A percentile compares a stretch with the other conserved stretches of the same genome.
Evolutionary conservation across 257 asterid species (phyloP).

Genomic region (Nicotiana attenuata): DNA sequence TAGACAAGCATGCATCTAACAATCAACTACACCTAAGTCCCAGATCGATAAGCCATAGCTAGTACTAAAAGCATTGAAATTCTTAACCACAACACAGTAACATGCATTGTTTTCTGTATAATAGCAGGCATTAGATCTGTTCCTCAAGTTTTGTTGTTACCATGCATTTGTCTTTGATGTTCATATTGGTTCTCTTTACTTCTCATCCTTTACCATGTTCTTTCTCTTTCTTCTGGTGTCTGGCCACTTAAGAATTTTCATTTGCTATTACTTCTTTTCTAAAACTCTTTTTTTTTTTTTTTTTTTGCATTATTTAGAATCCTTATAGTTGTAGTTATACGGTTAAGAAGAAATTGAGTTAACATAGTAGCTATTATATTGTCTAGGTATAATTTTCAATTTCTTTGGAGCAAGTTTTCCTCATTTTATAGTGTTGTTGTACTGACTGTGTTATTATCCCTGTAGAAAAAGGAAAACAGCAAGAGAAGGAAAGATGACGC

Average conservation of each 20-base stretch:
- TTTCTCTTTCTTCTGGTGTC: too few relatives aligned
- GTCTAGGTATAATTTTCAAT: neutral
- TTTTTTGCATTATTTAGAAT: neutral
- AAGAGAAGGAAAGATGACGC: slow-evolving; percentile 80
- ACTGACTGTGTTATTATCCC: neutral
- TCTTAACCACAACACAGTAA: neutral
- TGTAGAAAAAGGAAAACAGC: slow-evolving; percentile 75
- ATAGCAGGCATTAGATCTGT: neutral
- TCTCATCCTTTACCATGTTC: neutral
- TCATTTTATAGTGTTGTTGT: neutral
- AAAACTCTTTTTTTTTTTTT: neutral
- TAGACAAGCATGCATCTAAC: neutral
- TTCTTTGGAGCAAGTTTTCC: neutral
- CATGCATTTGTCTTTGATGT: too few relatives aligned
- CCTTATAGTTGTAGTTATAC: neutral
- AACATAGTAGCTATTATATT: neutral
- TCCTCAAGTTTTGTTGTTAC: neutral
- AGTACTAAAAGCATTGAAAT: neutral
- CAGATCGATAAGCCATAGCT: neutral
- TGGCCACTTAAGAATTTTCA: neutral
- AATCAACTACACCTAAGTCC: neutral
- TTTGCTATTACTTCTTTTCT: neutral
- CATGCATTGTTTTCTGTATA: neutral
- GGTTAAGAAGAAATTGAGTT: neutral
- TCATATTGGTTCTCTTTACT: too few relatives aligned